Evolutionary conservation across 306 rosid genomes (phyloP), one percentile per base, ranked within the genome.

Genomic region (Casuarina equisetifolia): DNA sequence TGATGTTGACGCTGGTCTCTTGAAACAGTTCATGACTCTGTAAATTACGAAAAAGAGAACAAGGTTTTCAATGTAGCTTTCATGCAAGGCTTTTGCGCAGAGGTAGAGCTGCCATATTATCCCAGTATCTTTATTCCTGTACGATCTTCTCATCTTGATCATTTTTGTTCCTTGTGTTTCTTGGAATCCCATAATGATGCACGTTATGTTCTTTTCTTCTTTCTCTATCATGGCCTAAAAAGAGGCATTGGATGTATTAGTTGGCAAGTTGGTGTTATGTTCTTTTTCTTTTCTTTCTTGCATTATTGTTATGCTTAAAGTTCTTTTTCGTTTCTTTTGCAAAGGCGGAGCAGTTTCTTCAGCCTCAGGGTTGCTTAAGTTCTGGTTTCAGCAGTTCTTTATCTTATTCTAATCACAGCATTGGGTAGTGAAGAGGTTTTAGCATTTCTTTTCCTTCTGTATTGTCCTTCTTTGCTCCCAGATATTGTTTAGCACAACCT

Each of bases 181-280:
- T 40, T 66, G 13, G 48, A 66, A 66, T 40, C 70, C 49, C 3
- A 16, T 40, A 10, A 4, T 6, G 32, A 13, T 39, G 8, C 70
- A 66, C 35, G 20, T 86, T 84, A 83, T 75, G 83, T 66, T 70
- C 58, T 71, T 42, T 70, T 83, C 79, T 48, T 83, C 76, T 72
- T 79, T 78, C 82, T 78, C 51, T 69, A 50, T 77, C 73, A 43
- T 80, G 77, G 76, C 6, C 6, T 36, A 63, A 63, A 45, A 63
- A 64, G 49, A 15, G 70, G 49, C n/a, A 4, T 15, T 62, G 44
- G 44, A 6, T 84, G 82, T 72, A 62, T 46, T 32, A 68, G 62
- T 10, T 43, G 61, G 58, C 51, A 75, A 32, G 64, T 48, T n/a
- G 50, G 36, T 79, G 75, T 49, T 16, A 50, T 54, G 46, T 80